Base-by-base conservation (phyloP, 345 rosid genomes). In the sweet orange (Citrus sinensis) region DNA sequence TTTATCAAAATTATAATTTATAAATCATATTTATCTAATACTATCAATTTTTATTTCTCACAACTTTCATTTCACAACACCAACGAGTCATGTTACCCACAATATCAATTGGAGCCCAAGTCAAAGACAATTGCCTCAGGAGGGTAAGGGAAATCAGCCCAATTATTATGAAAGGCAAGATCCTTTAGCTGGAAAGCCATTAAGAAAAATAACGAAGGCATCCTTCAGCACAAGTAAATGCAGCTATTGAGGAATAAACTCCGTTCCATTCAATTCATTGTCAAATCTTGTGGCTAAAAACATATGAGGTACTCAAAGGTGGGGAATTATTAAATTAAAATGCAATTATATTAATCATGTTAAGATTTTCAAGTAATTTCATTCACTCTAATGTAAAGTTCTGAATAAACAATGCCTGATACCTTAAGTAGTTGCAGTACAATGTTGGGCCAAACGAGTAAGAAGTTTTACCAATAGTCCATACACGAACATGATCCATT, bases 401-500 rank as follows among this genome's bases (percentile, higher is more conserved):
- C 61, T 14, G 25, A 29, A 29, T 19, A 30, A 29, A 8, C 20
- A 16, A 51, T 46, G 49, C 3, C 7, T 20, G 40, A 19, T 54
- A 30, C 29, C 4, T 22, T 51, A 30, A 29, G 19, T 30, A 20
- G 30, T 8, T 20, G 27, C 62, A 4, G 32, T 40, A 24, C 7
- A 9, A 37, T 37, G 7, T 32, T 59, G 7, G 34, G 54, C 42
- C 39, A 14, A 60, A 27, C 16, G 17, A 25, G 56, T 24, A 16
- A 73, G 70, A 19, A 27, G 67, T 83, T 54, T 51, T 86, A 88
- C 88, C 91, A 89, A 60, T 85, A 92, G 69, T 90, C 96, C 81
- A 82, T 81, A 60, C 90, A 93, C 0, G 96, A 88, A 84, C 93
- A 89, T 14, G 83, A 85, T 0, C 97, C 95, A 61, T 87, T 82